Conservation (phyloP, 2,329 filamentous ascomycete genomes). For the Fusarium gaditjirri region DNA sequence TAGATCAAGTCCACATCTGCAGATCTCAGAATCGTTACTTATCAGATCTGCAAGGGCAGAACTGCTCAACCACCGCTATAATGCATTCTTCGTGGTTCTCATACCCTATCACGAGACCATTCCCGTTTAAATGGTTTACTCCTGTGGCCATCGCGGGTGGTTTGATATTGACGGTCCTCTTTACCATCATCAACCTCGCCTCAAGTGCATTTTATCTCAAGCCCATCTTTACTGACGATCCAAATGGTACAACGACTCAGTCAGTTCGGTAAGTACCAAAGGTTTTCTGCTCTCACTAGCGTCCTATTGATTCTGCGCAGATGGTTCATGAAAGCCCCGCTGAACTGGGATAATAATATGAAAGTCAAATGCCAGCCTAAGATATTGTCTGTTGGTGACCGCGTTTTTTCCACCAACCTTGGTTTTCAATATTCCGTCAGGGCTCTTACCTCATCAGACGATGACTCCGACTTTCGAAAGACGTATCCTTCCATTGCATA, state of each 20-base stretch:
- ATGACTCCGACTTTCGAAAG: not conserved
- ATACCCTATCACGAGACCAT: conserved; percentile 14
- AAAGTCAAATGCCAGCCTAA: conserved; percentile 16
- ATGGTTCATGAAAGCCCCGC: conserved; percentile 25
- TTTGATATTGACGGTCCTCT: not conserved
- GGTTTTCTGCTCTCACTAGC: accelerated
- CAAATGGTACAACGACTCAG: not conserved
- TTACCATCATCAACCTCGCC: conserved; percentile 24
- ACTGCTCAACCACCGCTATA: accelerated
- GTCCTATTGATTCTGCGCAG: accelerated
- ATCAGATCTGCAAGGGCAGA: too few relatives aligned
- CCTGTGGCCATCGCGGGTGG: not conserved
- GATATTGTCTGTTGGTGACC: conserved; percentile 22
- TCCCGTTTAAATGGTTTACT: conserved; percentile 30
- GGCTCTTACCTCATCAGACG: not conserved
- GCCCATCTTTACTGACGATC: conserved; percentile 13
- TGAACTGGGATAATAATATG: conserved; percentile 20
- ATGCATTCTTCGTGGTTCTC: conserved; percentile 32
- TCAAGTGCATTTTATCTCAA: conserved; percentile 26
- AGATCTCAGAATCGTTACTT: not conserved
- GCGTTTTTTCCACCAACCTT: conserved; percentile 10
- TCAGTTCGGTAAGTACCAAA: not conserved
- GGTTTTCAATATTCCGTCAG: conserved; percentile 21
- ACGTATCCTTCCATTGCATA: conserved; percentile 15
- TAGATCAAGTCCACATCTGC: not conserved